Percentiles rank a stretch among this genome's conserved stretches.
phyloP scores from a whole-genome alignment of 805 yeast species.

The Metschnikowia gelsemii region DNA sequence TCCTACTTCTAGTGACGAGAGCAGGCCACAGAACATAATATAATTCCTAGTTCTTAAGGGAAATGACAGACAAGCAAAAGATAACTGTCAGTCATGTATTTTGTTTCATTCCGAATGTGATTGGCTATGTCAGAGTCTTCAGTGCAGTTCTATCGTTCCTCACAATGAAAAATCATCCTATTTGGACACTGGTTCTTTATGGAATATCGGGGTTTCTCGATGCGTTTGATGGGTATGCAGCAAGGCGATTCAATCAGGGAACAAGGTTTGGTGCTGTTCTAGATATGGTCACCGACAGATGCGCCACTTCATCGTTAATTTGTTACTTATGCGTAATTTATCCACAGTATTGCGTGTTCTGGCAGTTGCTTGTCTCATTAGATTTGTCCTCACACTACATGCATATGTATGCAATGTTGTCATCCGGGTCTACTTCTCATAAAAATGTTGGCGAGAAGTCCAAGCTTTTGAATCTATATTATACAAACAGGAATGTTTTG shows the following conservation, averaged over 20 bases:
- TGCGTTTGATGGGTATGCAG: slow-evolving; percentile 96
- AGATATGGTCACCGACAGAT: slow-evolving; percentile 98
- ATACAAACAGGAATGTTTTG: slow-evolving; percentile 78
- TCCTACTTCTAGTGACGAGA: neutral
- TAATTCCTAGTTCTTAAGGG: neutral
- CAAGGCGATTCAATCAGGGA: slow-evolving; percentile 83
- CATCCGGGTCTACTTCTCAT: slow-evolving; percentile 77
- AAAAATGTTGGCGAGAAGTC: slow-evolving; percentile 75
- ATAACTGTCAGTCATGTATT: slow-evolving; percentile 56
- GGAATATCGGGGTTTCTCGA: slow-evolving; percentile 88
- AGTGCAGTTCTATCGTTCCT: slow-evolving; percentile 78
- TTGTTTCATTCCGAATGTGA: slow-evolving; percentile 83
- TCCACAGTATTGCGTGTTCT: slow-evolving; percentile 64
- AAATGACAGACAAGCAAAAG: slow-evolving; percentile 11
- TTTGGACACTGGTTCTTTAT: slow-evolving; percentile 71
- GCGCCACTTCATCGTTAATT: slow-evolving; percentile 91
- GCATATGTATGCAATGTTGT: slow-evolving; percentile 95
- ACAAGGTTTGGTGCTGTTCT: slow-evolving; percentile 93
- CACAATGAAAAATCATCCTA: slow-evolving; percentile 82
- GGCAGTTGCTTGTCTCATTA: slow-evolving; percentile 82
- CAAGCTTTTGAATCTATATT: slow-evolving; percentile 77
- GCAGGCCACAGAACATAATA: neutral
- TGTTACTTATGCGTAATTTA: slow-evolving; percentile 80
- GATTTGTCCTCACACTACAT: slow-evolving; percentile 93
- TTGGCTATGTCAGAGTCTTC: slow-evolving; percentile 83